Percentiles rank a stretch among this genome's conserved stretches.
Evolutionary conservation across 2,329 filamentous ascomycete genomes (phyloP).

Genomic region (Westerdykella ornata): DNA sequence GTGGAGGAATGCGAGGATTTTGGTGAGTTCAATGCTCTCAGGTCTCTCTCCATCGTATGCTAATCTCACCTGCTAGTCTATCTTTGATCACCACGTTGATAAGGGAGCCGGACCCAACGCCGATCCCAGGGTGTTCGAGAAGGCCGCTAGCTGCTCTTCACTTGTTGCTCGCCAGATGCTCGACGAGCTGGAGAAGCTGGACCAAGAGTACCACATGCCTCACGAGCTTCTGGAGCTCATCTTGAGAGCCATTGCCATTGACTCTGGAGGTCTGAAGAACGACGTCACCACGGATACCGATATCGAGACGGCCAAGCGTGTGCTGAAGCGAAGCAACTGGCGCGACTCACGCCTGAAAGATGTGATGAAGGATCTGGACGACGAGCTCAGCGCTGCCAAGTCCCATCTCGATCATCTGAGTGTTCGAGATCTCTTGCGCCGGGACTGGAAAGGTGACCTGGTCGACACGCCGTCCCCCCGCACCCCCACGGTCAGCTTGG

Average conservation of each 20-base stretch:
- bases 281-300: conserved; percentile 38
- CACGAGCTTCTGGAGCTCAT: conserved; percentile 47
- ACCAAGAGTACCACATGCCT: conserved; percentile 44
- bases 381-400: conserved; percentile 38
- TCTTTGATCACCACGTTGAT: conserved; percentile 46
- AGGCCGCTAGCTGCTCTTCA: conserved; percentile 42
- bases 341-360: conserved; percentile 33
- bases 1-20: conserved; percentile 41
- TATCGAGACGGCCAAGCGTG: conserved; percentile 33
- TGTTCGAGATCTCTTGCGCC: conserved; percentile 41
- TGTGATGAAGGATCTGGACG: conserved; percentile 40
- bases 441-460: conserved; percentile 46
- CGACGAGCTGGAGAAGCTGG: conserved; percentile 40
- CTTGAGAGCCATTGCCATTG: conserved; percentile 44
- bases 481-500: conserved; percentile 43
- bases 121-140: conserved; percentile 42
- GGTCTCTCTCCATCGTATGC: neutral
- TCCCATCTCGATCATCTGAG: conserved; percentile 39
- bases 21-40: conserved; percentile 13
- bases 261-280: conserved; percentile 38
- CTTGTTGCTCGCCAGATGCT: conserved; percentile 45
- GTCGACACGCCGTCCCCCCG: conserved; percentile 44
- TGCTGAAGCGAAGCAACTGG: conserved; percentile 42
- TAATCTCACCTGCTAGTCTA: conserved; percentile 12
- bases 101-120: conserved; percentile 38